phyloP scores from a whole-genome alignment of 257 asterid genomes.

The Paulownia fortunei region DNA sequence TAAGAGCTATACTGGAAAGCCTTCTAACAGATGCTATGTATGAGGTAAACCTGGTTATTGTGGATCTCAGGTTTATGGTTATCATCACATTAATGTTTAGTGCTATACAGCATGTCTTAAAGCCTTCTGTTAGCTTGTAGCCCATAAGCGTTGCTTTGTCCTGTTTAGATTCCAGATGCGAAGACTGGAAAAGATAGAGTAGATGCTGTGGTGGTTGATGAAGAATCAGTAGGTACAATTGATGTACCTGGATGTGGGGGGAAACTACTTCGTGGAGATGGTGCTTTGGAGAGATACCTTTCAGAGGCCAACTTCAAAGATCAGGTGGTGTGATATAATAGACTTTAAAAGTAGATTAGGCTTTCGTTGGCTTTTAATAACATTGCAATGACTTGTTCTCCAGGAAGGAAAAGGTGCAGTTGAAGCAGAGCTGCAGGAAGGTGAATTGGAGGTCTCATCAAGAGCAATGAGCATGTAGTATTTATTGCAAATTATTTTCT shows the following conservation, averaged over 20 bases:
- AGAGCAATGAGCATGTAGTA: conserved; percentile 79
- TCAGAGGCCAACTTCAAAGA: conserved; percentile 46
- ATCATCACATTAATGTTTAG: background rate
- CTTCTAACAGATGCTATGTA: conserved; percentile 90
- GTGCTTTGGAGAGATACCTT: conserved; percentile 69
- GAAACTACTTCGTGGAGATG: conserved; percentile 76
- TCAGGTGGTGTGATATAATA: conserved; percentile 44
- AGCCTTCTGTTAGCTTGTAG: background rate
- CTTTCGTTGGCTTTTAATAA: conserved; percentile 22
- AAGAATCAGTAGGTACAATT: conserved; percentile 69
- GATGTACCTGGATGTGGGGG: conserved; percentile 74
- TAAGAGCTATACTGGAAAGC: conserved; percentile 83
- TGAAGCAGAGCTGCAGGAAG: conserved; percentile 52
- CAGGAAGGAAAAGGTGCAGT: conserved; percentile 51
- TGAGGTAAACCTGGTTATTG: conserved; percentile 61
- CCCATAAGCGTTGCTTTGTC: background rate
- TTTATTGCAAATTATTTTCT: background rate
- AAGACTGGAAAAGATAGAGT: conserved; percentile 65
- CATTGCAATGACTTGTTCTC: conserved; percentile 27
- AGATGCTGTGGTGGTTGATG: conserved; percentile 84
- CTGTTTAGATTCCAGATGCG: conserved; percentile 74
- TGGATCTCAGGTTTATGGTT: background rate
- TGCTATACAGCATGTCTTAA: background rate
- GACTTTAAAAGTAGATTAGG: conserved; percentile 3
- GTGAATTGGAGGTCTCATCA: conserved; percentile 65